A percentile compares a stretch with the other conserved stretches of the same genome.
Evolutionary conservation across 306 rosid species (phyloP).

Genomic region (Glycine tomentella): DNA sequence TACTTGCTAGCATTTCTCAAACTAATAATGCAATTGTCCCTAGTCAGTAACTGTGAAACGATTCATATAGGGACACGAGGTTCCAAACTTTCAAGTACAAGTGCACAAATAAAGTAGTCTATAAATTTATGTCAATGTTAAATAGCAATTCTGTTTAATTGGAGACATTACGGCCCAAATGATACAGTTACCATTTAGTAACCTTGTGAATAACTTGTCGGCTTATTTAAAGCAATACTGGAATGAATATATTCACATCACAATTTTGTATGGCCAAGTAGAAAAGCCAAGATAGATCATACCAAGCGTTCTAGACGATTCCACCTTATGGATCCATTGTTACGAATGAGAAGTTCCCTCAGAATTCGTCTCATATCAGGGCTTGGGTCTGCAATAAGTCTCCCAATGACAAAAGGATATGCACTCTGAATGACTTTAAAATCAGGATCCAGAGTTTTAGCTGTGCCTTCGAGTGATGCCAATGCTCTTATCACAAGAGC

Average conservation of each 20-base stretch:
- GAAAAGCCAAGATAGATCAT: conserved; percentile 44
- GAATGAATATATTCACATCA: conserved; percentile 31
- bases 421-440: conserved; percentile 95
- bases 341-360: conserved; percentile 85
- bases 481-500: conserved; percentile 93
- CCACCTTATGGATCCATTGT: conserved; percentile 95
- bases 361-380: conserved; percentile 97
- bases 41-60: neutral
- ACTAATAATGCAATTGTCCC: neutral
- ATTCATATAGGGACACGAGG: neutral
- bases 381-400: conserved; percentile 92
- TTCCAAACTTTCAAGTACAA: conserved; percentile 6
- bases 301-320: conserved; percentile 94
- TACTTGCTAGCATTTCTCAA: neutral
- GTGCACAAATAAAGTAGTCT: conserved; percentile 16
- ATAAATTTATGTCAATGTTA: neutral
- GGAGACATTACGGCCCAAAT: conserved; percentile 22
- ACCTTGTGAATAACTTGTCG: conserved; percentile 7
- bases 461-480: conserved; percentile 98
- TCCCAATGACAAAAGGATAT: conserved; percentile 90
- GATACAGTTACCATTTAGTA: neutral
- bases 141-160: conserved; percentile 19
- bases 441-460: conserved; percentile 89
- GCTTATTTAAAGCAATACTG: conserved; percentile 22
- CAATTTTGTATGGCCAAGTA: conserved; percentile 17